Base-by-base conservation (phyloP, 805 yeast genomes). In the Cyberlindnera meyerae region DNA sequence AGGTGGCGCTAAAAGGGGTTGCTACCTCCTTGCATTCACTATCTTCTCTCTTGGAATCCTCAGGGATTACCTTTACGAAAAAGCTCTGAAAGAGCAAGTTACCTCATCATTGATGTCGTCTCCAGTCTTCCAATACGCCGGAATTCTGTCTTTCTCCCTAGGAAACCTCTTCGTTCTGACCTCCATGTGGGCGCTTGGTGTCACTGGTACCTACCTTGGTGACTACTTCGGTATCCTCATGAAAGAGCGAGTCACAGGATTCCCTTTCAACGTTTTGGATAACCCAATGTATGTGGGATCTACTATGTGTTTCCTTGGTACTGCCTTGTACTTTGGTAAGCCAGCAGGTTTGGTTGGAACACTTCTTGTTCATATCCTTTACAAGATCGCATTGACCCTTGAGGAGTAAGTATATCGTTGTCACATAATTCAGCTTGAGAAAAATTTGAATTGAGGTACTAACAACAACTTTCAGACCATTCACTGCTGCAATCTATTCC, bases 221-320 rank as follows among this genome's bases (percentile, higher is more conserved):
- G 98, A 93, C 61, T 94, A 93, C 65, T 93, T 93, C 62, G 97
- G 97, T 2, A 89, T 93, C 52, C 72, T 93, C 51, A 93, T 90
- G 93, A 79, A 80, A 44, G 75, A 84, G 46, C 75, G 95, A 55
- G 96, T 93, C 42, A 82, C 90, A 13, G 79, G 83, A 1, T 93
- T 93, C 73, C 98, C 98, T 12, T 93, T 93, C 73, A 89, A 80
- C 52, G 77, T 89, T 39, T 73, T 80, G 46, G 81, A 87, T 54
- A 90, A 93, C 62, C 98, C 98, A 47, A 93, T 93, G 98, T 93
- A 93, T 63, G 82, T 83, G 55, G 98, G 98, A 12, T 84, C 95
- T 8, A 75, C 89, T 16, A 65, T 90, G 48, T 79, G 94, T 35
- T 93, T 93, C 70, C 65, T 93, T 55, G 98, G 96, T 29, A 80